A percentile compares a stretch with the other conserved stretches of the same genome.
phyloP scores from a whole-genome alignment of 2,329 filamentous ascomycete genomes.

The Rhynchosporium secalis region DNA sequence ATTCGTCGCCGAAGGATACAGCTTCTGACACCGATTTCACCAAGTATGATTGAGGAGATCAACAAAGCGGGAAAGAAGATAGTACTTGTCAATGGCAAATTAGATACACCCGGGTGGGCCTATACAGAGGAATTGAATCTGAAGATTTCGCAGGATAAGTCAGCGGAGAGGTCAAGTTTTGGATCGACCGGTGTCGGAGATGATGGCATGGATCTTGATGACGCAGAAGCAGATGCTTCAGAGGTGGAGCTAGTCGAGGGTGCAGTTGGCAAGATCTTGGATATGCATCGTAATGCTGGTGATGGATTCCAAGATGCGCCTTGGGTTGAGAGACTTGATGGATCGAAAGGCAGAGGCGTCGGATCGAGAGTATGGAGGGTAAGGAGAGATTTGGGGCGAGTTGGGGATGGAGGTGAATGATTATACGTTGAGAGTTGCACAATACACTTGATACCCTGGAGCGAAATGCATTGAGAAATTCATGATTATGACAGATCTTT shows the following conservation, averaged over 20 bases:
- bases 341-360: slow-evolving; percentile 55
- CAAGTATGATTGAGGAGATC: slow-evolving; percentile 44
- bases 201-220: slow-evolving; percentile 5
- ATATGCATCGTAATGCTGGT: slow-evolving; percentile 25
- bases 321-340: slow-evolving; percentile 60
- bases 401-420: slow-evolving; percentile 28
- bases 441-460: background rate
- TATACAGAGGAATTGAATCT: slow-evolving; percentile 63
- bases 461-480: background rate
- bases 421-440: background rate
- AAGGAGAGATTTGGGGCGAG: slow-evolving; percentile 57
- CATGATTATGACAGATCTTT: background rate
- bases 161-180: slow-evolving; percentile 29
- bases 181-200: background rate
- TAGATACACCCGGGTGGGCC: slow-evolving; percentile 69
- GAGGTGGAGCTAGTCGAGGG: slow-evolving; percentile 12
- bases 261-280: background rate
- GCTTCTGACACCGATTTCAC: slow-evolving; percentile 61
- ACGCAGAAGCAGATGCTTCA: slow-evolving; percentile 15
- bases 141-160: slow-evolving; percentile 24
- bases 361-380: slow-evolving; percentile 65
- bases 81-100: slow-evolving; percentile 66
- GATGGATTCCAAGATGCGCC: slow-evolving; percentile 46
- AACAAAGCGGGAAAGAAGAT: slow-evolving; percentile 49
- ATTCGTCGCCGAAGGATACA: slow-evolving; percentile 54